Evolutionary conservation across 2,329 filamentous ascomycete genomes (phyloP).

Genomic region (Monosporascus sp.): DNA sequence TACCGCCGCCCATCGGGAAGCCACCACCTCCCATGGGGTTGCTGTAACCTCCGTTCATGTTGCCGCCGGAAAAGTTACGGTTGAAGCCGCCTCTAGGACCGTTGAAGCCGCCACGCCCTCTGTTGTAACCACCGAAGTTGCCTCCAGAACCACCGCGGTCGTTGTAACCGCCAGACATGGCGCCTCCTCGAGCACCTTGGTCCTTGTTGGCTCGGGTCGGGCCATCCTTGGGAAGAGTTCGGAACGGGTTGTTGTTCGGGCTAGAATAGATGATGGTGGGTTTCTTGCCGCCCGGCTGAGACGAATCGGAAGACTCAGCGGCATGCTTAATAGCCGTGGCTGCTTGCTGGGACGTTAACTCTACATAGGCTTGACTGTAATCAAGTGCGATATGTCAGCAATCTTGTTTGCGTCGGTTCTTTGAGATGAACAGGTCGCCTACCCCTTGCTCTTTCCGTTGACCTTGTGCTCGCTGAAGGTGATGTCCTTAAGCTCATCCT

Average conservation of each 20-base stretch:
- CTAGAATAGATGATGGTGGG: conserved; percentile 69
- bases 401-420: not conserved
- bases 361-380: conserved; percentile 68
- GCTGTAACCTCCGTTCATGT: conserved; percentile 25
- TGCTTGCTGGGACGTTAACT: conserved; percentile 77
- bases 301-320: conserved; percentile 62
- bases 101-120: conserved; percentile 25
- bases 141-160: conserved; percentile 26
- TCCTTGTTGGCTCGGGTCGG: conserved; percentile 65
- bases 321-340: conserved; percentile 79
- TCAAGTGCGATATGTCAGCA: not conserved
- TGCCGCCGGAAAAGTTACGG: conserved; percentile 23
- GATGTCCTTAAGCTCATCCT: conserved; percentile 82
- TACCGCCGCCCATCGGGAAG: conserved; percentile 26
- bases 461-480: conserved; percentile 99
- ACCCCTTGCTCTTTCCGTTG: conserved; percentile 98
- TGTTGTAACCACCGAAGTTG: conserved; percentile 15
- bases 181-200: conserved; percentile 43
- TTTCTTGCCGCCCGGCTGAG: conserved; percentile 59
- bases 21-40: conserved; percentile 20
- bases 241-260: conserved; percentile 78
- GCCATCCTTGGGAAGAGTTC: conserved; percentile 83
- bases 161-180: conserved; percentile 43
- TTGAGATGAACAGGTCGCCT: conserved; percentile 27
- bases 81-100: conserved; percentile 26